These are phyloP conservation scores for Tephrocybe sp. DNA, from an alignment of 768 basidiomycete species.

Conservation along the genomic window DNA sequence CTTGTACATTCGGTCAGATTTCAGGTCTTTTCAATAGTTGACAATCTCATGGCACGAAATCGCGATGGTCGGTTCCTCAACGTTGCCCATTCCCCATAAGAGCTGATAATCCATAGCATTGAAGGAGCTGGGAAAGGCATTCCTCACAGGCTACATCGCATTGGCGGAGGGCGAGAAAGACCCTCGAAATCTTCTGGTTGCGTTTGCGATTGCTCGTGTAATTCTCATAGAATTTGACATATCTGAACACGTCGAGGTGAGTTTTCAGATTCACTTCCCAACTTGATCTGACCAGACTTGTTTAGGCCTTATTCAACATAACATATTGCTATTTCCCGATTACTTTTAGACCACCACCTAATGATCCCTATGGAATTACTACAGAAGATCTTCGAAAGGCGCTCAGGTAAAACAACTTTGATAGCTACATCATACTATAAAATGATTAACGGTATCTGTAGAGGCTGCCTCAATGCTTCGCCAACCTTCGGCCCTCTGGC, in stretches of 20 bases:
- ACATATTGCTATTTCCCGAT: slow-evolving; percentile 99
- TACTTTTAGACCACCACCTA: slow-evolving; percentile 89
- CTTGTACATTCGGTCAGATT: slow-evolving; percentile 82
- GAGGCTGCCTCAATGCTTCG: slow-evolving; percentile 72
- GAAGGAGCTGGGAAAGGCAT: slow-evolving; percentile 67
- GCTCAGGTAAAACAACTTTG: slow-evolving; percentile 46
- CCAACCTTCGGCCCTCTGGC: slow-evolving; percentile 82
- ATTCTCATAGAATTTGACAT: slow-evolving; percentile 88
- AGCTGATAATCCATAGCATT: slow-evolving; percentile 44
- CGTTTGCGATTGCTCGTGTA: slow-evolving; percentile 86
- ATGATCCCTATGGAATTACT: slow-evolving; percentile 91
- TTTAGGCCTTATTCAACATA: slow-evolving; percentile 86
- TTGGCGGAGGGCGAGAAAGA: slow-evolving; percentile 98
- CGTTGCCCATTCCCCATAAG: neutral
- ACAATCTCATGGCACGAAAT: slow-evolving; percentile 70
- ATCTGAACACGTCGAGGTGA: slow-evolving; percentile 70
- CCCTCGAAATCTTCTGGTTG: slow-evolving; percentile 87
- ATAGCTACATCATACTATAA: neutral
- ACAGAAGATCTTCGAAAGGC: slow-evolving; percentile 78
- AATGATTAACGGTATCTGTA: slow-evolving; percentile 21
- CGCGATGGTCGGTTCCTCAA: slow-evolving; percentile 49
- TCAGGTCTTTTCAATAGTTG: slow-evolving; percentile 76
- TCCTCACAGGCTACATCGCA: slow-evolving; percentile 70
- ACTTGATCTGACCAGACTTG: neutral
- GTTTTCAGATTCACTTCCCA: slow-evolving; percentile 13